These are phyloP conservation scores for Suillus subalutaceus DNA, from an alignment of 768 basidiomycete genomes.

Conservation along the genomic window DNA sequence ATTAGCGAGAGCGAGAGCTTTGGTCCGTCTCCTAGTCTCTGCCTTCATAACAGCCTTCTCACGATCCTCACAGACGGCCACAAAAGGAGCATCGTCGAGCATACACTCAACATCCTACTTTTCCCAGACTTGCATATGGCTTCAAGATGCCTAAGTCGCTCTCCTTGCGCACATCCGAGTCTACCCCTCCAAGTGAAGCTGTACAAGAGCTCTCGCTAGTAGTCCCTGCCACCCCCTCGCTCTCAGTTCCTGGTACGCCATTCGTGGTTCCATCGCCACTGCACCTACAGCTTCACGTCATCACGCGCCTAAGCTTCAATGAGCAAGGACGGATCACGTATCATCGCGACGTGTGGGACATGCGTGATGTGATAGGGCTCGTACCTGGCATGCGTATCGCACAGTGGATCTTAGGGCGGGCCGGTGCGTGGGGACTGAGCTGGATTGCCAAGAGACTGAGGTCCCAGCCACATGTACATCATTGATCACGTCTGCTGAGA, in stretches of 20 bases:
- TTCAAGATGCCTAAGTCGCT: constrained; percentile 45
- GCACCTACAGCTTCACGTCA: constrained; percentile 44
- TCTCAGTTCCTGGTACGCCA: constrained; percentile 61
- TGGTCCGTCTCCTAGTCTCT: constrained; percentile 47
- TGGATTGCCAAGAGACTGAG: constrained; percentile 26
- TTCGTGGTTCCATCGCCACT: constrained; percentile 67
- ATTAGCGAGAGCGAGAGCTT: constrained; percentile 81
- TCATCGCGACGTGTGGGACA: constrained; percentile 68
- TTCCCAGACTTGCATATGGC: constrained; percentile 70
- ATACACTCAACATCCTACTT: constrained; percentile 40
- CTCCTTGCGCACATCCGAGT: constrained; percentile 20
- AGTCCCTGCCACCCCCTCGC: constrained; percentile 31
- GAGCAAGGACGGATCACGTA: constrained; percentile 68
- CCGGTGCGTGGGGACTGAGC: constrained; percentile 58
- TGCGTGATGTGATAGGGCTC: constrained; percentile 75
- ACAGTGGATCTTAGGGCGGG: constrained; percentile 69
- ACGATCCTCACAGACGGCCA: constrained; percentile 58
- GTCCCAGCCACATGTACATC: not conserved
- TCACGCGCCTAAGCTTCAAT: constrained; percentile 1
- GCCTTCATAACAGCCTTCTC: not conserved
- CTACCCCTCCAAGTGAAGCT: not conserved
- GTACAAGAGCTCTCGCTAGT: not conserved
- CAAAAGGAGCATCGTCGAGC: constrained; percentile 65
- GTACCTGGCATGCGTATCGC: constrained; percentile 68
- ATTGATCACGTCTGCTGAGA: not conserved